A percentile compares a stretch with the other conserved stretches of the same genome.
Conservation (phyloP, 2,329 filamentous ascomycete genomes). For the Fusarium haematococcum region DNA sequence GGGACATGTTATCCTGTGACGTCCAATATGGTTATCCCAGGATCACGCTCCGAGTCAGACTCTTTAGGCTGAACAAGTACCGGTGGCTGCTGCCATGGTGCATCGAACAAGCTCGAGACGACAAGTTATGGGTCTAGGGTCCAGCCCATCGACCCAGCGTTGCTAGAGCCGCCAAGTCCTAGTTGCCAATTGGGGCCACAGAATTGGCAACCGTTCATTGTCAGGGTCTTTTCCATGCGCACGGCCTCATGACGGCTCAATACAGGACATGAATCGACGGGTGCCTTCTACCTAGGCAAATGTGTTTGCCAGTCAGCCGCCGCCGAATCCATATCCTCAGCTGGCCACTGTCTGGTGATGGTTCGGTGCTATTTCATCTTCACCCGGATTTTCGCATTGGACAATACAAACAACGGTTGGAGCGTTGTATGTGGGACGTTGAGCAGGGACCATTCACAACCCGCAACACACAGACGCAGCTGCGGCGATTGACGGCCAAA, state of each 20-base stretch:
- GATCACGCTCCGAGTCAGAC: background rate
- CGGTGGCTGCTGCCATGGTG: slow-evolving; percentile 2
- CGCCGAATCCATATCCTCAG: background rate
- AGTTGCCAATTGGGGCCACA: slow-evolving; percentile 20
- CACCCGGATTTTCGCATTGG: background rate
- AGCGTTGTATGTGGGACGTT: slow-evolving; percentile 13
- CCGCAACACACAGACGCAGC: slow-evolving; percentile 9
- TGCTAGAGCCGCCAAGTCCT: slow-evolving; percentile 24
- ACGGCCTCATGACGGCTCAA: background rate
- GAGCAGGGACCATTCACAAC: slow-evolving; percentile 26
- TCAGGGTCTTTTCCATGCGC: slow-evolving; percentile 12
- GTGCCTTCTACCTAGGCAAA: background rate
- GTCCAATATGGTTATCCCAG: background rate
- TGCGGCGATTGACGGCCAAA: slow-evolving; percentile 27
- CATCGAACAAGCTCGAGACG: slow-evolving; percentile 18
- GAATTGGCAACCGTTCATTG: slow-evolving; percentile 28
- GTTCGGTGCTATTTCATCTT: background rate
- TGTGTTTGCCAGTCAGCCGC: background rate
- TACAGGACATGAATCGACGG: background rate
- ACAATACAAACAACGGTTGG: slow-evolving; percentile 6
- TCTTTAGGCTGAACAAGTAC: background rate
- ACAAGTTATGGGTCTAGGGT: slow-evolving; percentile 26
- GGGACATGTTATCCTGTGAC: background rate
- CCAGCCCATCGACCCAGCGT: slow-evolving; percentile 20
- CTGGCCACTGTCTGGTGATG: background rate